Conservation (phyloP, 2,329 filamentous ascomycete genomes). For the Fusarium tupiense region DNA sequence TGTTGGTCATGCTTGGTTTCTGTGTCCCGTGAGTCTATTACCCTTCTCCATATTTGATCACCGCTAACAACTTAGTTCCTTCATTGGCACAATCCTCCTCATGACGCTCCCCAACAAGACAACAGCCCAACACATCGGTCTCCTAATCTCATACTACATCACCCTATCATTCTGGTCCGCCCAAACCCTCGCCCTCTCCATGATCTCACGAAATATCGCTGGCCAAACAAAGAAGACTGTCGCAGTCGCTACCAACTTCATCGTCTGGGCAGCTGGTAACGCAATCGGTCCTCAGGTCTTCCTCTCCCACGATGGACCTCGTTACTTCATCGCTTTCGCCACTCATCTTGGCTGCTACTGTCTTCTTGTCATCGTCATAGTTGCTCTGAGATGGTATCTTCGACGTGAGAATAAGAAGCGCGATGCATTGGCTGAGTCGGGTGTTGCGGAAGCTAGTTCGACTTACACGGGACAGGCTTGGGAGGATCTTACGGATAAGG, state of each 20-base stretch:
- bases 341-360: constrained; percentile 76
- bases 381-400: constrained; percentile 68
- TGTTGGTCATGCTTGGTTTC: constrained; percentile 72
- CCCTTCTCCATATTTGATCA: accelerated
- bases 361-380: constrained; percentile 65
- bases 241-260: constrained; percentile 74
- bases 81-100: constrained; percentile 76
- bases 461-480: constrained; percentile 58
- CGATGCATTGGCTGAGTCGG: constrained; percentile 56
- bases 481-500: constrained; percentile 70
- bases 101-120: constrained; percentile 53
- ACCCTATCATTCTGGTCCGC: constrained; percentile 82
- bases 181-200: constrained; percentile 71
- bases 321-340: constrained; percentile 75
- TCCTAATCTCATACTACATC: constrained; percentile 80
- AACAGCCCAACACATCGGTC: constrained; percentile 57
- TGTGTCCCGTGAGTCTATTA: constrained; percentile 63
- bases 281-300: constrained; percentile 59
- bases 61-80: constrained; percentile 49
- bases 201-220: constrained; percentile 75
- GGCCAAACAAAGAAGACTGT: constrained; percentile 79
- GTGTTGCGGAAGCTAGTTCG: constrained; percentile 53
- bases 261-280: constrained; percentile 75
- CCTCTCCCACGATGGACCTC: constrained; percentile 51
- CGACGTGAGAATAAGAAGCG: constrained; percentile 66